Conservation (phyloP, 805 yeast genomes). For the Zygoascus tannicola region DNA sequence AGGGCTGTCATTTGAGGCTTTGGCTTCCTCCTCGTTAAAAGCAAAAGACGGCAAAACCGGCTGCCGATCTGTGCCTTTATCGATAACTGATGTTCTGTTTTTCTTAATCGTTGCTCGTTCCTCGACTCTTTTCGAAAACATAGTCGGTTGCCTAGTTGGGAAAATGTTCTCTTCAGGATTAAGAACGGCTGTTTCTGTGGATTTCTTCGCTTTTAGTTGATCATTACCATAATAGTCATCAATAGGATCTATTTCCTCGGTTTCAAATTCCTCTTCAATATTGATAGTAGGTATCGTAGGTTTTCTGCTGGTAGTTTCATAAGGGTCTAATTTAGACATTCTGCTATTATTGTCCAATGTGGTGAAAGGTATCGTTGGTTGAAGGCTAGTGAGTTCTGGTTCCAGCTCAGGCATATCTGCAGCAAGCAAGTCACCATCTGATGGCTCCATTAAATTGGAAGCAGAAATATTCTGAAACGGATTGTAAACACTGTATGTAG, state of each 20-base stretch:
- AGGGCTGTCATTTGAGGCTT: no score
- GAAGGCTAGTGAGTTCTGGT: background rate
- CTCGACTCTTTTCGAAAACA: background rate
- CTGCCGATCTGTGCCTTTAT: background rate
- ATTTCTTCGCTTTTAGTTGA: background rate
- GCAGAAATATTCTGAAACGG: background rate
- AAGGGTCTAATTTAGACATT: background rate
- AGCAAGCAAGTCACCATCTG: no score
- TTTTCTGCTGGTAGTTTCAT: background rate
- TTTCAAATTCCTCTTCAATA: background rate
- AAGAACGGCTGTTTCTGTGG: background rate
- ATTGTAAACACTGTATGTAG: background rate
- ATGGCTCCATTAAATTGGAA: no score
- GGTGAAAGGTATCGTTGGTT: background rate
- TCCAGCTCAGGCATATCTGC: background rate
- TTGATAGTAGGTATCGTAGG: background rate
- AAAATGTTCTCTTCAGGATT: background rate
- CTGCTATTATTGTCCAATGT: background rate
- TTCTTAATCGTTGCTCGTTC: background rate
- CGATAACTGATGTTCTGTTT: background rate
- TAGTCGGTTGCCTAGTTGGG: background rate
- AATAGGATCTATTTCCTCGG: background rate
- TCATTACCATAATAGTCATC: background rate
- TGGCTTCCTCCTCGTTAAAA: constrained; percentile 2
- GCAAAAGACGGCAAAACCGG: constrained; percentile 6